These are phyloP conservation scores for Schizochytrium sp. DNA, from an alignment of 108 stramenopile species.

Conservation along the genomic window DNA sequence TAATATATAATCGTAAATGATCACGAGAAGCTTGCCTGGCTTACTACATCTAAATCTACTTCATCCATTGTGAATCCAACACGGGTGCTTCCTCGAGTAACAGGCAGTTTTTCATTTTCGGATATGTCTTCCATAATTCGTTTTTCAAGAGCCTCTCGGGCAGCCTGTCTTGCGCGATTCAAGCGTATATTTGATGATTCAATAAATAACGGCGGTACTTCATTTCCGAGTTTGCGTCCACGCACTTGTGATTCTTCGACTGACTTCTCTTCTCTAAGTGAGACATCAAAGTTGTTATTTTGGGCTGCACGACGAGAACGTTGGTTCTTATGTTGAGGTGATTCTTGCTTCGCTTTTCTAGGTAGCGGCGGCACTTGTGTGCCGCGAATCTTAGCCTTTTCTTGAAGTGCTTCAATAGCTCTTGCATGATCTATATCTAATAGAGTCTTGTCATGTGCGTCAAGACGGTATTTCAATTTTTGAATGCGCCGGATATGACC, in stretches of 20 bases:
- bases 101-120: background rate
- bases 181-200: constrained; percentile 34
- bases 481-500: constrained; percentile 39
- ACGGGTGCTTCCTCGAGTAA: background rate
- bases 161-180: background rate
- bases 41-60: too few species aligned
- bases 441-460: constrained; percentile 36
- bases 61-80: background rate
- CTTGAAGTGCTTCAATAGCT: constrained; percentile 39
- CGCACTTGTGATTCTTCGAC: constrained; percentile 7
- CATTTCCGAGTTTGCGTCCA: background rate
- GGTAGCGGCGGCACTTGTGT: constrained; percentile 22
- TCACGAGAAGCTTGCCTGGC: too few species aligned
- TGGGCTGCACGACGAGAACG: constrained; percentile 27
- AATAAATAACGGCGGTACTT: background rate
- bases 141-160: background rate
- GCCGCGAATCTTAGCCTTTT: constrained; percentile 12
- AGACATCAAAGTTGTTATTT: background rate
- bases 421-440: constrained; percentile 22
- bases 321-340: background rate
- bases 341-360: background rate
- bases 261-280: constrained; percentile 5
- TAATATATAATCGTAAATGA: too few species aligned
- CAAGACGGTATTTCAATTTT: constrained; percentile 20
- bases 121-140: background rate